Conservation (phyloP, 805 yeast species). For the Candida jianshihensis region DNA sequence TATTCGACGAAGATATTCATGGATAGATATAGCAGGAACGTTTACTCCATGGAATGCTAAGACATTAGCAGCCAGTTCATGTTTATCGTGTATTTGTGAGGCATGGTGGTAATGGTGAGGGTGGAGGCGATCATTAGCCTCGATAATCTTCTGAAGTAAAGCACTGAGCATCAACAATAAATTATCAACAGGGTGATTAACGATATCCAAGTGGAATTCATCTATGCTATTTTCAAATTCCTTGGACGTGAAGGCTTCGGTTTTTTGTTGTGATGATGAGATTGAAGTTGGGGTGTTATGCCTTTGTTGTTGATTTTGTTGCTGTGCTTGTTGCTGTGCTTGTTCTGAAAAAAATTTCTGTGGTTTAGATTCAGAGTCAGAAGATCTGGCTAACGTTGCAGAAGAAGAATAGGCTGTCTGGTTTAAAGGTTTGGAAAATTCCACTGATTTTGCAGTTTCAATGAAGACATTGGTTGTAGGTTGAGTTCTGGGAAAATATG, state of each 20-base stretch:
- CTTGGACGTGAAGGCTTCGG: constrained; percentile 5
- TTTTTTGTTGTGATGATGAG: background rate
- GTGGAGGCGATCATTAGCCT: constrained; percentile 80
- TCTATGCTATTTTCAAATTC: constrained; percentile 2
- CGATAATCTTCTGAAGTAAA: constrained; percentile 76
- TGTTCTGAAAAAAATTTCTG: no score
- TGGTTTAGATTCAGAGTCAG: background rate
- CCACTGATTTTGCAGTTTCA: constrained; percentile 10
- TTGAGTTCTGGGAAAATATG: constrained; percentile 29
- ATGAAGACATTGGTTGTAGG: constrained; percentile 45
- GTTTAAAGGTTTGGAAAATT: constrained; percentile 13
- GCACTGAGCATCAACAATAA: constrained; percentile 81
- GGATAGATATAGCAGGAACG: constrained; percentile 89
- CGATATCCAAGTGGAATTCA: constrained; percentile 41
- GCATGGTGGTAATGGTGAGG: constrained; percentile 37
- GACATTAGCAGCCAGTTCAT: constrained; percentile 58
- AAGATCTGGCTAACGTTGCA: background rate
- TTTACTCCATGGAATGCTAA: constrained; percentile 93
- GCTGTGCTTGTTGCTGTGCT: no score
- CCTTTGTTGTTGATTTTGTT: constrained; percentile 11
- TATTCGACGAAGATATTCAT: constrained; percentile 83
- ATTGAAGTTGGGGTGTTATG: no score
- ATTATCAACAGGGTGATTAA: constrained; percentile 75
- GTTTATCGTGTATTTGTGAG: constrained; percentile 24
- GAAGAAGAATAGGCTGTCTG: background rate